Percentiles rank a stretch among this genome's conserved stretches.
Evolutionary conservation across 768 basidiomycete genomes (phyloP).

Genomic region (Phaeolepiota aurea): DNA sequence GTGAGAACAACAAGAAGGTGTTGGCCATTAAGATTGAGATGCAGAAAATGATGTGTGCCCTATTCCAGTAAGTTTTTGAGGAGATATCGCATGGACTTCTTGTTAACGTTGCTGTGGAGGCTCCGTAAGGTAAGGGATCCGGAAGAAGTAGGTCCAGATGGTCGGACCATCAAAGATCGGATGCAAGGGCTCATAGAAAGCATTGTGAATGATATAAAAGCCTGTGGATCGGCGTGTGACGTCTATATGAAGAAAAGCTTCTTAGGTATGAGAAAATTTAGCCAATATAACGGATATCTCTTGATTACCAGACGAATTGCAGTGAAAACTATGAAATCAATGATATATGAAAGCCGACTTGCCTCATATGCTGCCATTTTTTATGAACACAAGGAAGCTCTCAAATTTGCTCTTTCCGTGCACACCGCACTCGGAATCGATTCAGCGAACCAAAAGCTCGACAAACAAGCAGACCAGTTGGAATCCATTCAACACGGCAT

Average conservation of each 20-base stretch:
- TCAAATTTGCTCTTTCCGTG: constrained; percentile 20
- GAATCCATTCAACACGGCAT: constrained; percentile 14
- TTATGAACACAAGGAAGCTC: constrained; percentile 17
- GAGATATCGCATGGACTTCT: too few relatives aligned
- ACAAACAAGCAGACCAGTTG: constrained; percentile 10
- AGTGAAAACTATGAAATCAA: constrained; percentile 21
- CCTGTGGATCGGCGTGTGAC: constrained; percentile 28
- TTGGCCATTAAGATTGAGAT: constrained; percentile 29
- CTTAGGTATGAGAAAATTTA: constrained; percentile 12
- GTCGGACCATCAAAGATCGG: constrained; percentile 15
- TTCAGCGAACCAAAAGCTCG: constrained; percentile 17
- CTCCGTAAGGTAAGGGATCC: constrained; percentile 8
- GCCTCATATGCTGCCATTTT: constrained; percentile 20
- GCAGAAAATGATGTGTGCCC: constrained; percentile 32
- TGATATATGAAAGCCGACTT: constrained; percentile 24
- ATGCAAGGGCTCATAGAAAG: constrained; percentile 14
- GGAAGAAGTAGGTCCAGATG: constrained; percentile 15
- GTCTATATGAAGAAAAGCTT: constrained; percentile 25
- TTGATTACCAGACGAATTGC: too few relatives aligned
- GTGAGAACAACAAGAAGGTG: constrained; percentile 37
- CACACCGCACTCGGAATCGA: constrained; percentile 24
- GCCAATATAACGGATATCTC: too few relatives aligned
- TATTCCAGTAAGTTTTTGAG: constrained; percentile 26
- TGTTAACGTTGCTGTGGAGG: constrained; percentile 3
- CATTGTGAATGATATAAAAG: constrained; percentile 26